These are phyloP conservation scores for Mycena vitilis DNA, from an alignment of 768 basidiomycete species.

Conservation along the genomic window DNA sequence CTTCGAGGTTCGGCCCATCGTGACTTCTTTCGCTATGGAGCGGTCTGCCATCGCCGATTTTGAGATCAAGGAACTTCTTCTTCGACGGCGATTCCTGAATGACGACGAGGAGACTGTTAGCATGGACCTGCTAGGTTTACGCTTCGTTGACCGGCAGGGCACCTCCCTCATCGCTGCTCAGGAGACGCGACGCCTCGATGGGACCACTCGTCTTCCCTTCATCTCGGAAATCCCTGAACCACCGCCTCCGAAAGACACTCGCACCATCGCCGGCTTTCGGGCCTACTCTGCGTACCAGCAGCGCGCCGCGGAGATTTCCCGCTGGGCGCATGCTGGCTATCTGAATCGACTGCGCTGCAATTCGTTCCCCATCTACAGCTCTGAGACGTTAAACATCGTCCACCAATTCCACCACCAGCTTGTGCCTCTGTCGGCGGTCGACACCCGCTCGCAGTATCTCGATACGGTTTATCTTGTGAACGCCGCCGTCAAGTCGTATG, in stretches of 20 bases:
- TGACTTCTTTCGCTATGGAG: slow-evolving; percentile 79
- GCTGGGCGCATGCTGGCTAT: slow-evolving; percentile 78
- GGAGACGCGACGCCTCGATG: slow-evolving; percentile 69
- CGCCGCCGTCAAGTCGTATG: slow-evolving; percentile 71
- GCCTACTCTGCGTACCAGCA: slow-evolving; percentile 62
- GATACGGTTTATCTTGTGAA: slow-evolving; percentile 57
- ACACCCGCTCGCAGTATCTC: slow-evolving; percentile 52
- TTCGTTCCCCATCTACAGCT: slow-evolving; percentile 56
- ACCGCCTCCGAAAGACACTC: slow-evolving; percentile 78
- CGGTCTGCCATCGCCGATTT: slow-evolving; percentile 83
- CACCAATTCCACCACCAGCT: slow-evolving; percentile 57
- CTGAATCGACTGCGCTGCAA: slow-evolving; percentile 81
- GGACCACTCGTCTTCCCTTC: slow-evolving; percentile 64
- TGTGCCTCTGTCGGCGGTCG: slow-evolving; percentile 60
- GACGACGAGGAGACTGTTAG: slow-evolving; percentile 65
- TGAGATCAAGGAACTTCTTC: slow-evolving; percentile 88
- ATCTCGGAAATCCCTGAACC: slow-evolving; percentile 66
- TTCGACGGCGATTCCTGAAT: slow-evolving; percentile 78
- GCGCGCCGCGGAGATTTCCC: slow-evolving; percentile 62
- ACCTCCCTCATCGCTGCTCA: slow-evolving; percentile 63
- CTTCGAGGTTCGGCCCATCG: slow-evolving; percentile 89
- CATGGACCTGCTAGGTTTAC: slow-evolving; percentile 73
- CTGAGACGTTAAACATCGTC: slow-evolving; percentile 58
- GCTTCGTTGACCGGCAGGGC: slow-evolving; percentile 68
- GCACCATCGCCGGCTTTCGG: slow-evolving; percentile 80